These are phyloP conservation scores for Colletotrichum endophyticum DNA, from an alignment of 2,329 filamentous ascomycete species.

Conservation along the genomic window DNA sequence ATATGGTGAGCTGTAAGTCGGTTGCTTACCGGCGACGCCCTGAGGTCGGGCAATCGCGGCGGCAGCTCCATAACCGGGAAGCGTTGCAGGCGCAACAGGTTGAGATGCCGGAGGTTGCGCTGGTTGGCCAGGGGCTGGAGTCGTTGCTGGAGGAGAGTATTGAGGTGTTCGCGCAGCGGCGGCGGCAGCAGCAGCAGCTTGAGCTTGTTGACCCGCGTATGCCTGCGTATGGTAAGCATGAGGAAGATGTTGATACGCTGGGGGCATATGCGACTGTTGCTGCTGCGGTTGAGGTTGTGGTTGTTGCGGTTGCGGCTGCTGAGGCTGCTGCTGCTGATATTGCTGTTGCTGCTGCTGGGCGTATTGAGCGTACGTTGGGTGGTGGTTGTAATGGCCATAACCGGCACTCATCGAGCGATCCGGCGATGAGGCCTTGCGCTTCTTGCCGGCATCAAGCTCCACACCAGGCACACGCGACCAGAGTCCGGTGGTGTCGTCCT, in stretches of 20 bases:
- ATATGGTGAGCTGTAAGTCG: conserved; percentile 35
- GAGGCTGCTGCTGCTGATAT: conserved; percentile 27
- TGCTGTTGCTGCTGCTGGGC: conserved; percentile 21
- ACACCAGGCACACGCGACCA: conserved; percentile 64
- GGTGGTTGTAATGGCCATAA: conserved; percentile 30
- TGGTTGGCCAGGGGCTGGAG: conserved; percentile 20
- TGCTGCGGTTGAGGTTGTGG: conserved; percentile 1
- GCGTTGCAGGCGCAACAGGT: conserved; percentile 27
- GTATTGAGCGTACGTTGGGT: conserved; percentile 30
- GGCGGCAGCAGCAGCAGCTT: neutral
- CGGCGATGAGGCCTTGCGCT: conserved; percentile 60
- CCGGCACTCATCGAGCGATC: conserved; percentile 48
- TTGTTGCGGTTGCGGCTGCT: conserved; percentile 24
- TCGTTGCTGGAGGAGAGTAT: conserved; percentile 16
- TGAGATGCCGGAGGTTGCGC: conserved; percentile 25
- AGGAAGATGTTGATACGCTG: conserved; percentile 38
- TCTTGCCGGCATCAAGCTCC: conserved; percentile 65
- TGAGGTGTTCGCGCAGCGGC: conserved; percentile 12
- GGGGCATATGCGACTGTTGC: conserved; percentile 35
- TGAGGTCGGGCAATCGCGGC: conserved; percentile 23
- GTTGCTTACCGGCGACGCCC: conserved; percentile 24
- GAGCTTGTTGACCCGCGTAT: neutral
- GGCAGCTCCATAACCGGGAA: conserved; percentile 27
- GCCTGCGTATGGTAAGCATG: conserved; percentile 35
- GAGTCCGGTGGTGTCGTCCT: conserved; percentile 59